phyloP scores from a whole-genome alignment of 1,139 yeast species.

The Saccharomyces hybrid region DNA sequence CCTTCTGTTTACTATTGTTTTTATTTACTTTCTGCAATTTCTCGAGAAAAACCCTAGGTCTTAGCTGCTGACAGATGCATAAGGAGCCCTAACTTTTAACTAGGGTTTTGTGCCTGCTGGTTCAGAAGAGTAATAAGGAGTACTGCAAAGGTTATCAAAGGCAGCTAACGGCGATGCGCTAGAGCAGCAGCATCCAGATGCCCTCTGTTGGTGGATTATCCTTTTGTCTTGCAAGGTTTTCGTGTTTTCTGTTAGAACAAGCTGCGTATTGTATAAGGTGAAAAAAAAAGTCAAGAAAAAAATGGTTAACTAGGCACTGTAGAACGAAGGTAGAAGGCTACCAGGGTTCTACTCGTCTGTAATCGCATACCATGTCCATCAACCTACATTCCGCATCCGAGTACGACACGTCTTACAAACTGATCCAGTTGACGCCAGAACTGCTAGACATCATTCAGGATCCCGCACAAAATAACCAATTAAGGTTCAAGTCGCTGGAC shows the following conservation, averaged over 20 bases:
- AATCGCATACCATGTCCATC: constrained; percentile 5
- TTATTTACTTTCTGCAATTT: neutral
- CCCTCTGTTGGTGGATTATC: neutral
- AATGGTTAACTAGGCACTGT: neutral
- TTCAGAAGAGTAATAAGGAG: neutral
- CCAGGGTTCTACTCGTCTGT: neutral
- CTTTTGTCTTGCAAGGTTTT: neutral
- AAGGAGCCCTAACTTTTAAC: neutral
- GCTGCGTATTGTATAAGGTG: neutral
- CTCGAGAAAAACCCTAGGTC: constrained; percentile 3
- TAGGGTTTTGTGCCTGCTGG: neutral
- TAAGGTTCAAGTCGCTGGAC: constrained; percentile 44
- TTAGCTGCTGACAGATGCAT: neutral
- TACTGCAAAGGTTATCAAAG: neutral
- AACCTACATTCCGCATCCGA: constrained; percentile 24
- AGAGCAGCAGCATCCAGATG: neutral
- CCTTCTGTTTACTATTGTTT: neutral
- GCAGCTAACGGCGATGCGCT: neutral
- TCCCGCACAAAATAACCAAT: constrained; percentile 23
- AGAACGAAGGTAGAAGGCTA: neutral
- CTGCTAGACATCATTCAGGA: constrained; percentile 39
- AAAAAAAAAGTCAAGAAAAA: neutral
- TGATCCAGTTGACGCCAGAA: constrained; percentile 56
- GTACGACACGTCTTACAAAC: constrained; percentile 38
- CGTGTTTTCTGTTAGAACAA: neutral